Evolutionary conservation across 2,329 filamentous ascomycete genomes (phyloP), one percentile per base, ranked within the genome.

Genomic region (Aquanectria penicillioides): DNA sequence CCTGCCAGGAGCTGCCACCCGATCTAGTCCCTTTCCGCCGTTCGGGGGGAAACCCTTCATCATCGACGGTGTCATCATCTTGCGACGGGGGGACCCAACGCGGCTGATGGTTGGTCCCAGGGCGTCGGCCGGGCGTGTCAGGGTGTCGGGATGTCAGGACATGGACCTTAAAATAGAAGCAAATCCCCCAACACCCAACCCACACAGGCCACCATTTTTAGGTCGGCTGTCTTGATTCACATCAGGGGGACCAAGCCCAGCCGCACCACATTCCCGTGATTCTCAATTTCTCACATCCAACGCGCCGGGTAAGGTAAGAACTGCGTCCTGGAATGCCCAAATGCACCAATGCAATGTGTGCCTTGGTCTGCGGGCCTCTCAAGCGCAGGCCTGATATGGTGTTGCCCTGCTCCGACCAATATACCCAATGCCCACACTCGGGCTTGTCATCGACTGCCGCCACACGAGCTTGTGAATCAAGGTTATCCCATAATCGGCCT

Each of bases 111-210:
- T 17, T 13, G 22, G 36, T 40, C 36, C n/a, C n/a, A 51, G 48
- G 17, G 40, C 23, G 38, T 37, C 38, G 38, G 37, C 31, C 23
- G 26, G 33, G 25, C 23, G 33, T 37, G 15, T 29, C 23, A 15
- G 18, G 20, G 13, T 40, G 17, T 25, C 18, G 9, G 48, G 36
- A 17, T 36, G 38, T 46, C 41, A 31, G 41, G 41, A 46, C 23
- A 18, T 2, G 26, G 22, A 44, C 38, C 49, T 53, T 53, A 53
- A 53, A 53, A 53, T 53, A 53, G 49, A n/a, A 33, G 15, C 38
- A 43, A 38, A 34, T 52, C 29, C 33, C 33, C 17, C 12, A 22
- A 36, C 36, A 26, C 49, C 33, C 38, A 11, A 33, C 17, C 49
- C 23, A 12, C 48, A 49, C 25, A 46, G 31, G 20, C 29, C 44